Evolutionary conservation across 345 rosid genomes (phyloP), one percentile per base, ranked within the genome.

Genomic region (Eucalyptus rudis): DNA sequence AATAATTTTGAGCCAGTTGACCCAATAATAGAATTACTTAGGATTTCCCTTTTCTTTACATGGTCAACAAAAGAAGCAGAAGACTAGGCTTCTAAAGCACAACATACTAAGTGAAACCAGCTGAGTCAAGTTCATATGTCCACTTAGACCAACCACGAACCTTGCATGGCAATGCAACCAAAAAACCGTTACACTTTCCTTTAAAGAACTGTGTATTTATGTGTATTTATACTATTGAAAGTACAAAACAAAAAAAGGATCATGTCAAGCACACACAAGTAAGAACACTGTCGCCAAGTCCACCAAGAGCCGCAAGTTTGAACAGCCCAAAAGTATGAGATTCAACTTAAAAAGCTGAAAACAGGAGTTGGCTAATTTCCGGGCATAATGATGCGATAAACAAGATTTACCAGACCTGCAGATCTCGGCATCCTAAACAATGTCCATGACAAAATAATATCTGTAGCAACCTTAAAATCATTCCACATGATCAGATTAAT

Each of bases 1-100:
- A 71, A 33, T 40, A 33, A 36, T 12, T 71, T 17, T 71, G 45
- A 71, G 45, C 99, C 99, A 90, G 99, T 97, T 88, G 96, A 89
- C 66, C 98, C 97, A 88, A 96, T 99, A 85, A 96, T 92, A 88
- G 98, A 99, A 88, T 71, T 71, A 33, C 44, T 19, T 71, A 71
- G 45, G 81, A 20, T 71, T 17, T 10, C 45, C 81, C 44, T 71
- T 9, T 33, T 36, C 45, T 4, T 33, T 33, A 71, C 25, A 17
- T 36, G 22, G 13, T 36, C 81, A 71, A 71, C 81, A 71, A 71
- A 36, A 71, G 25, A 71, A 71, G 81, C 81, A 71, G 45, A 33
- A 71, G 81, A 33, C 45, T 19, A 71, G 81, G 13, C 81, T 71
- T 71, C 81, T 36, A 71, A 71, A 71, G 45, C 81, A 71, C 81